Evolutionary conservation across 805 yeast species (phyloP).

Genomic region (Vanderwaltozyma verrucispora): DNA sequence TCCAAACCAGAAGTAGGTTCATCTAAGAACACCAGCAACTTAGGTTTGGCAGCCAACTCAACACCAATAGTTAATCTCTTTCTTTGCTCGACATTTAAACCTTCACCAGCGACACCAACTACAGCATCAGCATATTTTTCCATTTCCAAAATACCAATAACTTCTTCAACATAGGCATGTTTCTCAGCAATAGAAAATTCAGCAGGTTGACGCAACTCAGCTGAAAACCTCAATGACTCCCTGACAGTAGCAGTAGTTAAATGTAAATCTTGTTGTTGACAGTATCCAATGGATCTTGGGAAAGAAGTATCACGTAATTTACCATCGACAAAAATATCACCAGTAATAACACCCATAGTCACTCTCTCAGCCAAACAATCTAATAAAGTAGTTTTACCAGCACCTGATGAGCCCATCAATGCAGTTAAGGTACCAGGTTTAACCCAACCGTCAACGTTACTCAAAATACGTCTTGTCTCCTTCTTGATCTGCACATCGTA

Average conservation of each 20-base stretch:
- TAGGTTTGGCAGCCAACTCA: slow-evolving; percentile 57
- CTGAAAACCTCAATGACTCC: slow-evolving; percentile 60
- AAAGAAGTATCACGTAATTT: slow-evolving; percentile 48
- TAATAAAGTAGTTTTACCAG: slow-evolving; percentile 68
- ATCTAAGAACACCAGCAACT: slow-evolving; percentile 48
- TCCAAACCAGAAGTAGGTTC: slow-evolving; percentile 65
- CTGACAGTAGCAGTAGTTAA: slow-evolving; percentile 56
- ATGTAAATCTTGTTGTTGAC: slow-evolving; percentile 70
- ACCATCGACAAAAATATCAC: slow-evolving; percentile 60
- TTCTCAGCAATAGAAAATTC: slow-evolving; percentile 44
- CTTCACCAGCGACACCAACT: slow-evolving; percentile 68
- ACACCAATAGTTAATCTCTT: slow-evolving; percentile 57
- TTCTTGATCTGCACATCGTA: slow-evolving; percentile 56
- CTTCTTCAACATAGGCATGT: slow-evolving; percentile 53
- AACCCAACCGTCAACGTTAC: slow-evolving; percentile 71
- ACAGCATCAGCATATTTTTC: slow-evolving; percentile 55
- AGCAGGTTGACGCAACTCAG: slow-evolving; percentile 55
- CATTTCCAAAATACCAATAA: slow-evolving; percentile 56
- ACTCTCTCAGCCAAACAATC: slow-evolving; percentile 64
- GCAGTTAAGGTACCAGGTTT: slow-evolving; percentile 79
- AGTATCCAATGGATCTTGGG: slow-evolving; percentile 56
- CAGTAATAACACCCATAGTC: slow-evolving; percentile 60
- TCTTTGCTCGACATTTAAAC: slow-evolving; percentile 52
- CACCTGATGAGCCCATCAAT: slow-evolving; percentile 69
- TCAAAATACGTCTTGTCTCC: slow-evolving; percentile 50